Evolutionary conservation across 1,284 basidiomycete species (phyloP).

Genomic region (Rhodotorula sp.): DNA sequence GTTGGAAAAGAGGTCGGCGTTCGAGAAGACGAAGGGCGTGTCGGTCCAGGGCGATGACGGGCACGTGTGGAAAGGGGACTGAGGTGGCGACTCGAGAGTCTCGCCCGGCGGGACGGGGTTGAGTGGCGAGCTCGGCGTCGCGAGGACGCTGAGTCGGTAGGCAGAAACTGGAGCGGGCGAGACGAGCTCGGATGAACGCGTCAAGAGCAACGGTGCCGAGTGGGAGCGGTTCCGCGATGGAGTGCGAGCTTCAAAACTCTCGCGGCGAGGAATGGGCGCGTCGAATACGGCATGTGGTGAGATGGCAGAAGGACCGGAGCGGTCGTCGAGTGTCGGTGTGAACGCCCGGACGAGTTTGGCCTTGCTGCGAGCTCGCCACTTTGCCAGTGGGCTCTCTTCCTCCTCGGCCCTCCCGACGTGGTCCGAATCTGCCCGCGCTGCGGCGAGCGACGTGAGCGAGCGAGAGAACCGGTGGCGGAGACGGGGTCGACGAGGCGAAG

Average conservation of each 20-base stretch:
- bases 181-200: not conserved
- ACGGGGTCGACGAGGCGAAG: not conserved
- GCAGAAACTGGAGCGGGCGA: not conserved
- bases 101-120: not conserved
- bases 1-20: not conserved
- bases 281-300: not conserved
- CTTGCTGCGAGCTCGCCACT: constrained; percentile 11
- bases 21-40: not conserved
- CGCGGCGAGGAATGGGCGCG: not conserved
- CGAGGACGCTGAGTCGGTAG: not conserved
- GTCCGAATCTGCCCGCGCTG: not conserved
- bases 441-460: constrained; percentile 3
- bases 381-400: not conserved
- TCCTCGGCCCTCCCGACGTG: not conserved
- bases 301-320: not conserved
- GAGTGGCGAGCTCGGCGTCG: not conserved
- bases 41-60: constrained; percentile 5
- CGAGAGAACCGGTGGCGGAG: constrained; percentile 16
- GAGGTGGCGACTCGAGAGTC: not conserved
- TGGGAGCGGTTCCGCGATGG: constrained; percentile 1
- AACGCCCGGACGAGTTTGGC: constrained; percentile 10
- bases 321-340: not conserved
- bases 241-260: not conserved
- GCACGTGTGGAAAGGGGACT: not conserved
- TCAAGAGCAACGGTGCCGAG: constrained; percentile 9